phyloP scores from a whole-genome alignment of 2,329 filamentous ascomycete genomes.

The Rutstroemia sp. region DNA sequence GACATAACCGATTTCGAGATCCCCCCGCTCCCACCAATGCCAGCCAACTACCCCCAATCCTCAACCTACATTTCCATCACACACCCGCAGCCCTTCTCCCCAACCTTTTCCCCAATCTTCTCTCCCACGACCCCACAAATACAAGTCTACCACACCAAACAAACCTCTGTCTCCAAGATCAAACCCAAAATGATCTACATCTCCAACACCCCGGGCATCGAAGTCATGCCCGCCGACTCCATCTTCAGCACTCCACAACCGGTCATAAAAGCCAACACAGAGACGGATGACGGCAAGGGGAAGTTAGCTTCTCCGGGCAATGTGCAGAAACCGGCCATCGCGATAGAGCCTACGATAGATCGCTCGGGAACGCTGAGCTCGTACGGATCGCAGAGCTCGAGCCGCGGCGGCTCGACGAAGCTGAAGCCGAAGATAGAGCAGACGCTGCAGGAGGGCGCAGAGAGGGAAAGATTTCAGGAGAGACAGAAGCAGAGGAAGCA shows the following conservation, averaged over 20 bases:
- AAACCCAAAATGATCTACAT: slow-evolving; percentile 8
- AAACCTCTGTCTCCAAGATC: slow-evolving; percentile 7
- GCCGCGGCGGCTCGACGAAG: neutral
- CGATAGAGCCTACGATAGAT: slow-evolving; percentile 1
- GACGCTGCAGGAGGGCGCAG: neutral
- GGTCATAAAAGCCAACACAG: neutral
- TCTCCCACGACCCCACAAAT: neutral
- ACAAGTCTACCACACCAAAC: neutral
- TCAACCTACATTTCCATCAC: neutral
- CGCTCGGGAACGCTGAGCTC: neutral
- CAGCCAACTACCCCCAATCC: neutral
- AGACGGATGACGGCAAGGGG: neutral
- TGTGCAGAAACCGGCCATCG: neutral
- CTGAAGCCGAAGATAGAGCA: neutral
- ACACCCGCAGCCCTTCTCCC: neutral
- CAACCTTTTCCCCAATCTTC: too few relatives aligned
- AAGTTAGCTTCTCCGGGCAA: neutral
- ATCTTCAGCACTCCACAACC: neutral
- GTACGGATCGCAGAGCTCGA: neutral
- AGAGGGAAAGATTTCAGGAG: neutral
- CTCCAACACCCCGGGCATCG: neutral
- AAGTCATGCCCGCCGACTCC: slow-evolving; percentile 1
- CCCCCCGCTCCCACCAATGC: neutral
- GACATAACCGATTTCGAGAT: neutral
- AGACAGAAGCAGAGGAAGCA: neutral